A percentile compares a stretch with the other conserved stretches of the same genome.
phyloP scores from a whole-genome alignment of 1,284 basidiomycete species.

The Ustilago loliicola region DNA sequence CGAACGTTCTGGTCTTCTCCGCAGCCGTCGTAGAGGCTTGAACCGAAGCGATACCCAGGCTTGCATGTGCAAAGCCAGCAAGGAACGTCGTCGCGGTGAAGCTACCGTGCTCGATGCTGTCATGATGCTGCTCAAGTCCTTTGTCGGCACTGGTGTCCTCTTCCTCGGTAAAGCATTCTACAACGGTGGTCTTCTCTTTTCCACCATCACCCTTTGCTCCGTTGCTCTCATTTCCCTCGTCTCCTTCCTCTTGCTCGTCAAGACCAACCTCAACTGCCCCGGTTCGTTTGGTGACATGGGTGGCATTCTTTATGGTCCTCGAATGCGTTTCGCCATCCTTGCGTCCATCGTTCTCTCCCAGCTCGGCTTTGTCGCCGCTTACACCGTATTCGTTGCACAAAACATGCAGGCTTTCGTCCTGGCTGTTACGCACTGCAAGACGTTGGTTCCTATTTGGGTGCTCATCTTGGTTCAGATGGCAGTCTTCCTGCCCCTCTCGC shows the following conservation, averaged over 20 bases:
- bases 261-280: conserved; percentile 88
- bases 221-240: conserved; percentile 91
- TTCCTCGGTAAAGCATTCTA: conserved; percentile 98
- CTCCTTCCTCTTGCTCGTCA: conserved; percentile 91
- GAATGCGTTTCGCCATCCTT: conserved; percentile 91
- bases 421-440: conserved; percentile 84
- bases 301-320: conserved; percentile 88
- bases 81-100: conserved; percentile 61
- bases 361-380: conserved; percentile 86
- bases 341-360: conserved; percentile 90
- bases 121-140: conserved; percentile 78
- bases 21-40: conserved; percentile 26
- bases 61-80: conserved; percentile 57
- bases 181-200: conserved; percentile 96
- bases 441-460: conserved; percentile 79
- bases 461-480: conserved; percentile 87
- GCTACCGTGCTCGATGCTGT: conserved; percentile 68
- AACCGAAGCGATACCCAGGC: conserved; percentile 44
- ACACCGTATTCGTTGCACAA: conserved; percentile 95
- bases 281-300: conserved; percentile 98
- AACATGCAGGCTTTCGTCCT: conserved; percentile 86
- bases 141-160: conserved; percentile 94
- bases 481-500: conserved; percentile 76
- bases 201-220: conserved; percentile 80
- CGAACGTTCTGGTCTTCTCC: conserved; percentile 60